phyloP scores from a whole-genome alignment of 345 rosid genomes.

The Populus alba region DNA sequence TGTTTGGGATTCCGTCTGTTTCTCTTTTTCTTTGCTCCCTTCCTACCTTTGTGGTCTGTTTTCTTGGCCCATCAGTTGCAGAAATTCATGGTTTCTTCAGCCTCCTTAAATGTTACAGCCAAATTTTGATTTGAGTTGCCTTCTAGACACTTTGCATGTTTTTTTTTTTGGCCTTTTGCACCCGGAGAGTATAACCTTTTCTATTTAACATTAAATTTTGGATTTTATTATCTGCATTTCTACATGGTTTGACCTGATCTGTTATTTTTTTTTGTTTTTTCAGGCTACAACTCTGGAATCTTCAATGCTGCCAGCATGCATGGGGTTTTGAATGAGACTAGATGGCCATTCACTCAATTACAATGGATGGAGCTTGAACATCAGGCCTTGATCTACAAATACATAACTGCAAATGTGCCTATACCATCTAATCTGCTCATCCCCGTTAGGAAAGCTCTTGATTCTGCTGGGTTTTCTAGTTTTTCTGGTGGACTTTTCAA shows the following conservation, averaged over 20 bases:
- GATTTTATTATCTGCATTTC: not conserved
- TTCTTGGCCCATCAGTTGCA: slow-evolving; percentile 13
- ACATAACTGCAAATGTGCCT: slow-evolving; percentile 70
- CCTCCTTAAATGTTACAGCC: slow-evolving; percentile 24
- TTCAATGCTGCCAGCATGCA: slow-evolving; percentile 38
- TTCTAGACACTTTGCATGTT: not conserved
- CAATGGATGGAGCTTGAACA: slow-evolving; percentile 97
- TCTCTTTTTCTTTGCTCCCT: not conserved
- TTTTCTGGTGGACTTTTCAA: slow-evolving; percentile 41
- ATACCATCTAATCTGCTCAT: slow-evolving; percentile 70
- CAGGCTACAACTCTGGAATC: slow-evolving; percentile 40
- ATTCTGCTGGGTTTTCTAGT: slow-evolving; percentile 47
- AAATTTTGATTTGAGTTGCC: slow-evolving; percentile 15
- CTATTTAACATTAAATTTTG: not conserved
- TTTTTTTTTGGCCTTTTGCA: not conserved
- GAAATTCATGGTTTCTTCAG: slow-evolving; percentile 18
- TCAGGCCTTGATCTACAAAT: slow-evolving; percentile 90
- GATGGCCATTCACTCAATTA: slow-evolving; percentile 61
- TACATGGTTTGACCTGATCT: not conserved
- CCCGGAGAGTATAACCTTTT: not conserved
- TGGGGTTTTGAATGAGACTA: slow-evolving; percentile 37
- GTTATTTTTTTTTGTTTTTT: not conserved
- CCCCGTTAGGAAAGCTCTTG: slow-evolving; percentile 73
- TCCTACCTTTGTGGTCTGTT: not conserved
- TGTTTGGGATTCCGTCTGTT: not conserved